Evolutionary conservation across 208 protist species (phyloP).

Genomic region (Leishmania lainsoni): DNA sequence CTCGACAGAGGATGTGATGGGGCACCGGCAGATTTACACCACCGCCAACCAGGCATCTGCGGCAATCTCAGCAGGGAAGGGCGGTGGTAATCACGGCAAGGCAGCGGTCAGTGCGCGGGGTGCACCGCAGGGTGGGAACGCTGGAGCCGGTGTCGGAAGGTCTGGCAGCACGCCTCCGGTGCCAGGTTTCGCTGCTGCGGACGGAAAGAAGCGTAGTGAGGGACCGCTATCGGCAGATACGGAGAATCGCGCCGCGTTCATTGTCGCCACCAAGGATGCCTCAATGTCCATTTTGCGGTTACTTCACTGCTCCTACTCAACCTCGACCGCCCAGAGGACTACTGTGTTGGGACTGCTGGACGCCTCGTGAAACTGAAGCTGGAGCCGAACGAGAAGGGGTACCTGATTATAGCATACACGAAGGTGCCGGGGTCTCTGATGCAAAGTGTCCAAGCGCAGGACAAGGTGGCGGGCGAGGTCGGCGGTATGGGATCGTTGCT

Average conservation of each 20-base stretch:
- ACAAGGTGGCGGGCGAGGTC: not conserved
- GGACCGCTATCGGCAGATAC: not conserved
- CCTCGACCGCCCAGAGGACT: constrained; percentile 55
- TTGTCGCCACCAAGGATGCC: not conserved
- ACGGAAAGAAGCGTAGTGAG: constrained; percentile 12
- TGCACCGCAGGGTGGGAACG: not conserved
- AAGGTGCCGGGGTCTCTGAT: constrained; percentile 20
- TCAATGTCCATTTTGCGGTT: constrained; percentile 45
- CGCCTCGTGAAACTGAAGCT: constrained; percentile 55
- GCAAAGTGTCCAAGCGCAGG: not conserved
- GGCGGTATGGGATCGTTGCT: not conserved
- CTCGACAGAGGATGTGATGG: constrained; percentile 46
- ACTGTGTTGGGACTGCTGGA: constrained; percentile 42
- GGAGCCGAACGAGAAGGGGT: constrained; percentile 75
- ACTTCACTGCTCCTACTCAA: constrained; percentile 64
- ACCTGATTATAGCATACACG: constrained; percentile 78
- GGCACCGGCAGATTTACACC: constrained; percentile 35
- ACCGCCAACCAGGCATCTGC: constrained; percentile 12
- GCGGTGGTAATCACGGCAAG: constrained; percentile 9
- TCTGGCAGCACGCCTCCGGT: not conserved
- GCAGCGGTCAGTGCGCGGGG: not conserved
- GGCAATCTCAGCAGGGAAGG: not conserved
- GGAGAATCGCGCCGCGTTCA: not conserved
- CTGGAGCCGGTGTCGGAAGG: constrained; percentile 5
- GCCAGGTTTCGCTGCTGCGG: not conserved